Conservation (phyloP, 495 filamentous ascomycete genomes). For the Penicillium antarcticum region DNA sequence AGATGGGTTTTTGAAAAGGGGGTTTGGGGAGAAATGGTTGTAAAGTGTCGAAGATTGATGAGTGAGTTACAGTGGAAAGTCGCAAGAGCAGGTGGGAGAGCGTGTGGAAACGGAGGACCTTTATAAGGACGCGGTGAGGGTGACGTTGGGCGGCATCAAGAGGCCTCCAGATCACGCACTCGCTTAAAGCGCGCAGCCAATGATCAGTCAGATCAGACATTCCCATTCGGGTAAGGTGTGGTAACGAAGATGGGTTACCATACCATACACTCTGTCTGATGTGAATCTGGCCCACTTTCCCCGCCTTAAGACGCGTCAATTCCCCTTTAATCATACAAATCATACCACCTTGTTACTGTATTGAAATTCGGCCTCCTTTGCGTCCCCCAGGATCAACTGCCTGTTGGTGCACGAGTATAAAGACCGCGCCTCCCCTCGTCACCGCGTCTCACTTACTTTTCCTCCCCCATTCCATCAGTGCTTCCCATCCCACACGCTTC, state of each 20-base stretch:
- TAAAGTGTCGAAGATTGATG: conserved; percentile 11
- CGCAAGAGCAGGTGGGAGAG: conserved; percentile 22
- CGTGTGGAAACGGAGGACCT: conserved; percentile 34
- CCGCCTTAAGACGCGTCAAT: conserved; percentile 23
- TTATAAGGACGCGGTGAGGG: conserved; percentile 47
- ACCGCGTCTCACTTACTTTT: conserved; percentile 42
- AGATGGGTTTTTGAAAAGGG: conserved; percentile 33
- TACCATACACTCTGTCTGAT: conserved; percentile 5
- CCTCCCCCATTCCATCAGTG: conserved; percentile 34
- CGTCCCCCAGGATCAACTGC: conserved; percentile 43
- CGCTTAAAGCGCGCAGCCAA: conserved; percentile 45
- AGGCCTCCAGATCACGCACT: conserved; percentile 47
- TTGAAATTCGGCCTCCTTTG: conserved; percentile 50
- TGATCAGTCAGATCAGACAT: conserved; percentile 16
- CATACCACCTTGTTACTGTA: conserved; percentile 44
- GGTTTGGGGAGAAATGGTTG: conserved; percentile 11
- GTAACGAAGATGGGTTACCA: conserved; percentile 22
- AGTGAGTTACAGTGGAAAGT: conserved; percentile 23
- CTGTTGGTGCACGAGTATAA: conserved; percentile 49
- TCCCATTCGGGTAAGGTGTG: conserved; percentile 30
- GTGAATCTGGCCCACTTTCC: conserved; percentile 15
- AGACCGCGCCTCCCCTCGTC: conserved; percentile 45
- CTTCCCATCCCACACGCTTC: conserved; percentile 26
- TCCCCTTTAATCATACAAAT: conserved; percentile 48
- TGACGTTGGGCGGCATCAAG: conserved; percentile 41